A percentile compares a stretch with the other conserved stretches of the same genome.
These are phyloP conservation scores for Monosporascus sp. DNA, from an alignment of 2,329 filamentous ascomycete genomes.

Conservation along the genomic window DNA sequence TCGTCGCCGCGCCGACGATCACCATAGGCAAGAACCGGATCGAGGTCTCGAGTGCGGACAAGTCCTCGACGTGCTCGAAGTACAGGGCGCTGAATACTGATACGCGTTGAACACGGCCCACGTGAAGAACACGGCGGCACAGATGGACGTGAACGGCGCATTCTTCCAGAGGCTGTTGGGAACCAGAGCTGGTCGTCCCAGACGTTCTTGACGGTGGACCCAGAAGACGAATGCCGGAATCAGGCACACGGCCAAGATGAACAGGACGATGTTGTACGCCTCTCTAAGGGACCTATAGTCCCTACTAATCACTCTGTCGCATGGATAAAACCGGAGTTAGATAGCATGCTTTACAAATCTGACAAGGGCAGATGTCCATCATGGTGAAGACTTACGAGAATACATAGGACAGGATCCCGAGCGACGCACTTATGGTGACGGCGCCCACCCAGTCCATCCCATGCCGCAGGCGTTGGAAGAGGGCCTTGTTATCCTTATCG, in stretches of 20 bases:
- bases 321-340: neutral
- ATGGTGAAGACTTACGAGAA: constrained; percentile 29
- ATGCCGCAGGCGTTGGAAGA: neutral
- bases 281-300: constrained; percentile 24
- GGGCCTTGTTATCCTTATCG: constrained; percentile 8
- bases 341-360: neutral
- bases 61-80: constrained; percentile 43
- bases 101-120: constrained; percentile 42
- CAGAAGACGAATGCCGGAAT: constrained; percentile 49
- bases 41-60: constrained; percentile 41
- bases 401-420: constrained; percentile 40
- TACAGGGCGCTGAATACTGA: constrained; percentile 43
- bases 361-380: neutral
- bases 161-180: constrained; percentile 57
- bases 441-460: constrained; percentile 45
- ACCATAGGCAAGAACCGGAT: constrained; percentile 43
- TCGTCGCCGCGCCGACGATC: constrained; percentile 40
- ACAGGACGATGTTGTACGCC: constrained; percentile 36
- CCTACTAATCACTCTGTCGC: neutral
- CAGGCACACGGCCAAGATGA: constrained; percentile 36
- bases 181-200: constrained; percentile 48
- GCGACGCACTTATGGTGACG: constrained; percentile 29
- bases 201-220: constrained; percentile 45
- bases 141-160: constrained; percentile 48
- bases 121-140: constrained; percentile 42